Conservation (phyloP, 2,329 filamentous ascomycete species). For the Penicillium sumatraense region DNA sequence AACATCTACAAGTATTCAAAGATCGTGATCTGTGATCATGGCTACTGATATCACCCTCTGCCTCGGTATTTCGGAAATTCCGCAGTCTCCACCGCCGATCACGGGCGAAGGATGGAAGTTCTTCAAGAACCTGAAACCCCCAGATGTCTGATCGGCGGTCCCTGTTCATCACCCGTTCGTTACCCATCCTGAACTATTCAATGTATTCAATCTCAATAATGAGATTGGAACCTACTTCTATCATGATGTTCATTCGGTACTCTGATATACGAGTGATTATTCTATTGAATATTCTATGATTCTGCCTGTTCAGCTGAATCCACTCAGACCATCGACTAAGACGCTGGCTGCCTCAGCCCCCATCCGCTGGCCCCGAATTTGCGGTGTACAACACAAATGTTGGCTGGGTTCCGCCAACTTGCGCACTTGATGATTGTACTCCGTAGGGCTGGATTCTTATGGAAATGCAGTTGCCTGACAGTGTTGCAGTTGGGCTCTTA, state of each 20-base stretch:
- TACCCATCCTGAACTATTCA: no score
- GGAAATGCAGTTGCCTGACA: slow-evolving; percentile 9
- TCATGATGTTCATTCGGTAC: no score
- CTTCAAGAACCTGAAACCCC: neutral
- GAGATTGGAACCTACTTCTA: no score
- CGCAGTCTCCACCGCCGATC: slow-evolving; percentile 1
- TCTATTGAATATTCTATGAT: neutral
- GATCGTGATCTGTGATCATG: no score
- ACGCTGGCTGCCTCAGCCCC: neutral
- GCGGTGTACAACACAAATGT: neutral
- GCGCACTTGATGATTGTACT: neutral
- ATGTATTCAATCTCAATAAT: no score
- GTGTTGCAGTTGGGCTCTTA: neutral
- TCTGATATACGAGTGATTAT: no score
- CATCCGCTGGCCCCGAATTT: neutral
- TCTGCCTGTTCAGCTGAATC: neutral
- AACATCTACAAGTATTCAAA: no score
- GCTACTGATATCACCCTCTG: no score
- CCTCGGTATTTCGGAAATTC: no score
- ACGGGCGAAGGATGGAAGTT: neutral
- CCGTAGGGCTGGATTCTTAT: neutral
- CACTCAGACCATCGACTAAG: neutral
- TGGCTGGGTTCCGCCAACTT: neutral
- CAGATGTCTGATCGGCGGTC: neutral
- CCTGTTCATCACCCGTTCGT: neutral